Base-by-base conservation (phyloP, 1,284 basidiomycete genomes). In the Marasmius oreades region DNA sequence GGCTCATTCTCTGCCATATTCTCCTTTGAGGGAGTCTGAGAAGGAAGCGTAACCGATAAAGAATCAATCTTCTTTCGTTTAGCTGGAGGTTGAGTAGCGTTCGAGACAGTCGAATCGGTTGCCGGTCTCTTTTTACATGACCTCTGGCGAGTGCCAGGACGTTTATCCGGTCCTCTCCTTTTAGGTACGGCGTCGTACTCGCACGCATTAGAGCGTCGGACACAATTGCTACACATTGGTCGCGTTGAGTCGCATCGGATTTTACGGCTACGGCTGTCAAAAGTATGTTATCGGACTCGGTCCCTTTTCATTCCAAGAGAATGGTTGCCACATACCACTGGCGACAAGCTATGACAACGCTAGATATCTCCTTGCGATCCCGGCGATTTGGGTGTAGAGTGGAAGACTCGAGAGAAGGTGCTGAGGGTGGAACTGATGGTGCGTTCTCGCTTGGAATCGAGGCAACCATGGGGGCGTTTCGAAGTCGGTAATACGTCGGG, bases 191-290 rank as follows among this genome's bases (percentile, higher is more conserved):
- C 75, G 68, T 92, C 89, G 69, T 91, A 92, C 69, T 85, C 80
- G 71, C 88, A 90, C 55, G 79, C 76, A 69, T 88, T 89, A 63
- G 79, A 81, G 64, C 89, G 79, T 64, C 88, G 84, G 68, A 80
- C 74, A 71, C 88, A 91, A 70, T 90, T 91, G 73, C 86, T 80
- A 75, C 88, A 92, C 59, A 80, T 77, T 61, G 88, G 88, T 65
- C 88, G 78, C 43, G 84, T 86, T 54, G 88, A 91, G 71, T 91
- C 90, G 75, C 88, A 92, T 58, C 86, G 84, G 65, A 91, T 91
- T 77, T 92, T 92, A 69, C 88, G 84, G 59, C 81, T 77, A 59
- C 90, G 89, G 70, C 89, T 86, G 72, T 62, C 62, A 63, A 62
- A 67, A 60, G n/a, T 61, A 55, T 62, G 57, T 63, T 62, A 66